Conservation (phyloP, 208 protist species). For the Wallacemonas collosoma region DNA sequence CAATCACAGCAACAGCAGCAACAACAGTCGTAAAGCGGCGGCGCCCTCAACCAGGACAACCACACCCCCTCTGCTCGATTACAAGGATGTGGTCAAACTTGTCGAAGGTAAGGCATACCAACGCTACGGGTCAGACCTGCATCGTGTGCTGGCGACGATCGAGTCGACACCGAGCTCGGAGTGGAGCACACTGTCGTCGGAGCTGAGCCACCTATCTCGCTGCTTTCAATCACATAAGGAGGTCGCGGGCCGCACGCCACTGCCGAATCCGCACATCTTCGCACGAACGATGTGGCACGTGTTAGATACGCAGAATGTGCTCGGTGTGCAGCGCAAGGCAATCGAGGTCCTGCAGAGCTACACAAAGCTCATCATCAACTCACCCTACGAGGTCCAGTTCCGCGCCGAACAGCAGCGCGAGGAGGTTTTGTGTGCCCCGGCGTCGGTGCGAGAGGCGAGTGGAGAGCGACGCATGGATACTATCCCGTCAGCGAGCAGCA, state of each 20-base stretch:
- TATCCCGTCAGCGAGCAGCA: too few relatives aligned
- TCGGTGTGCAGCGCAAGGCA: slow-evolving; percentile 76
- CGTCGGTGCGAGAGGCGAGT: neutral
- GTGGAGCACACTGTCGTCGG: slow-evolving; percentile 12
- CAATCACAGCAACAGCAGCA: too few relatives aligned
- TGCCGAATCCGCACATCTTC: slow-evolving; percentile 44
- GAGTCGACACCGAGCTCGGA: slow-evolving; percentile 16
- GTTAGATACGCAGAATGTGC: slow-evolving; percentile 47
- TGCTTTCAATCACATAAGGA: slow-evolving; percentile 33
- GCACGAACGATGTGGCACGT: slow-evolving; percentile 41
- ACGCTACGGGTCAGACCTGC: slow-evolving; percentile 12
- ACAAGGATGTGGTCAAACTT: neutral
- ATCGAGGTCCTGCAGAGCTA: slow-evolving; percentile 53
- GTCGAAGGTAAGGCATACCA: slow-evolving; percentile 10
- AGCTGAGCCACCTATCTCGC: slow-evolving; percentile 16
- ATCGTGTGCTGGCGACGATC: slow-evolving; percentile 7
- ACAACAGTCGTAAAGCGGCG: too few relatives aligned
- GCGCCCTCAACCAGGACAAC: neutral
- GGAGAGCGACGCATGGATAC: neutral
- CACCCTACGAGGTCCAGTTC: slow-evolving; percentile 15
- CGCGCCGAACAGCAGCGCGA: slow-evolving; percentile 13
- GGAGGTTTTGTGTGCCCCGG: neutral
- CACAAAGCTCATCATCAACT: slow-evolving; percentile 15
- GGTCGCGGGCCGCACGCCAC: slow-evolving; percentile 27
- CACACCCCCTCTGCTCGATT: neutral